Conservation (phyloP, 1,284 basidiomycete species). For the Austropuccinia psidii region DNA sequence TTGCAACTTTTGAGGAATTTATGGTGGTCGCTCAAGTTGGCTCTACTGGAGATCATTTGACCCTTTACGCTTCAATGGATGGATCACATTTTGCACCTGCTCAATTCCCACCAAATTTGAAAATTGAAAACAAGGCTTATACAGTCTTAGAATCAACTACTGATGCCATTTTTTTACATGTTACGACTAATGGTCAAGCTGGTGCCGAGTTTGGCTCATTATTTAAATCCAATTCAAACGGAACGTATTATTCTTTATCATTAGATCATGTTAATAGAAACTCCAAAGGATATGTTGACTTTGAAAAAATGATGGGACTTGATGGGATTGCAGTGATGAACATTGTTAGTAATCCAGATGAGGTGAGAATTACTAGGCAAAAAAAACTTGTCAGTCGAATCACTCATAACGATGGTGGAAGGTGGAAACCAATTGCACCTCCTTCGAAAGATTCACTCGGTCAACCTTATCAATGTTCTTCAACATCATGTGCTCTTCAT, state of each 20-base stretch:
- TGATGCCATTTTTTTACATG: constrained; percentile 84
- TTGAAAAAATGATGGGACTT: constrained; percentile 93
- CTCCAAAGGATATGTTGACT: constrained; percentile 79
- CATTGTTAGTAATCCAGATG: constrained; percentile 70
- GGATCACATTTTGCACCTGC: constrained; percentile 74
- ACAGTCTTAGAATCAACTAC: constrained; percentile 92
- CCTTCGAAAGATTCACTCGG: constrained; percentile 71
- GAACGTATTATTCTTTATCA: constrained; percentile 86
- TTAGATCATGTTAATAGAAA: constrained; percentile 85
- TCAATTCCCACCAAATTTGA: constrained; percentile 80
- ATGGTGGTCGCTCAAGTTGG: constrained; percentile 83
- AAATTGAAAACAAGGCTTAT: constrained; percentile 83
- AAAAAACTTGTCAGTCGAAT: constrained; percentile 80
- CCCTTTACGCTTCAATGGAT: constrained; percentile 84
- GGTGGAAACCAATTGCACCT: constrained; percentile 74
- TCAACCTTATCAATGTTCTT: constrained; percentile 63
- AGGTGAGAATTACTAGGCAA: constrained; percentile 62
- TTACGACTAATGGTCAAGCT: constrained; percentile 73
- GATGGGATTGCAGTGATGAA: constrained; percentile 94
- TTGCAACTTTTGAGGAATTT: constrained; percentile 93
- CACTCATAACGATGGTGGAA: constrained; percentile 91
- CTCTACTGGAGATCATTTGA: constrained; percentile 51
- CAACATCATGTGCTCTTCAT: constrained; percentile 72
- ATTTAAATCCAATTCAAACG: constrained; percentile 91
- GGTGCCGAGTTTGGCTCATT: constrained; percentile 79